Evolutionary conservation across 2,329 filamentous ascomycete genomes (phyloP).

Genomic region (Cladosporium velox): DNA sequence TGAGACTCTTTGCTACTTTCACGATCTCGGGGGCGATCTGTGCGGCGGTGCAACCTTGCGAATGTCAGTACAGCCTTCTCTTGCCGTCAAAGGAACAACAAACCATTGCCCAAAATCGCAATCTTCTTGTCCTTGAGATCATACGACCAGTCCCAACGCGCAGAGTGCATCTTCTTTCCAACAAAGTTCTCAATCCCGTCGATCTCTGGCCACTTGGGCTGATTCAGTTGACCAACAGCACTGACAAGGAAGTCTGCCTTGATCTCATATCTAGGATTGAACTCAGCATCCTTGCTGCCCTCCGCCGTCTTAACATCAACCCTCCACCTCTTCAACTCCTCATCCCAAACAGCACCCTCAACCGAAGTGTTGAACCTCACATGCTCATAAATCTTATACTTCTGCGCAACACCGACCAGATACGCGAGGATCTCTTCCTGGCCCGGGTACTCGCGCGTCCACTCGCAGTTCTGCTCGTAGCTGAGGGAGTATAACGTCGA

Average conservation of each 20-base stretch:
- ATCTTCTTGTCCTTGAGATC: constrained; percentile 57
- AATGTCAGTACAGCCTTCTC: not conserved
- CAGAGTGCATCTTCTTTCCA: constrained; percentile 59
- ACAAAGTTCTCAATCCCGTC: constrained; percentile 51
- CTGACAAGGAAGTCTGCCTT: constrained; percentile 59
- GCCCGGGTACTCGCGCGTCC: constrained; percentile 60
- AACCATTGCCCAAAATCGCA: constrained; percentile 61
- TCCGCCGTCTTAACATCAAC: constrained; percentile 51
- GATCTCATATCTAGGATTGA: constrained; percentile 54
- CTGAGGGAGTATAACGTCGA: constrained; percentile 61
- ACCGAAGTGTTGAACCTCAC: constrained; percentile 60
- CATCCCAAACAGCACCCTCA: constrained; percentile 57
- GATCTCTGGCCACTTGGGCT: constrained; percentile 54
- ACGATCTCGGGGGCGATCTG: constrained; percentile 62
- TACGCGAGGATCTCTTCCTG: constrained; percentile 64
- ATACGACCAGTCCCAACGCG: constrained; percentile 63
- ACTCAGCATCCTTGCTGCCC: constrained; percentile 57
- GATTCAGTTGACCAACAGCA: constrained; percentile 61
- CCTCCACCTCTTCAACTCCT: constrained; percentile 53
- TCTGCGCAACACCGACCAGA: constrained; percentile 54
- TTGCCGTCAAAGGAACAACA: not conserved
- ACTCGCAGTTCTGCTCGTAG: constrained; percentile 61
- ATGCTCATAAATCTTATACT: constrained; percentile 57
- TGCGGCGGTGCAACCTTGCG: constrained; percentile 54
- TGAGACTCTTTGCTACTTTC: constrained; percentile 52